These are phyloP conservation scores for Syncephalastrum monosporum DNA, from an alignment of 371 early-diverging fungal species.

Conservation along the genomic window DNA sequence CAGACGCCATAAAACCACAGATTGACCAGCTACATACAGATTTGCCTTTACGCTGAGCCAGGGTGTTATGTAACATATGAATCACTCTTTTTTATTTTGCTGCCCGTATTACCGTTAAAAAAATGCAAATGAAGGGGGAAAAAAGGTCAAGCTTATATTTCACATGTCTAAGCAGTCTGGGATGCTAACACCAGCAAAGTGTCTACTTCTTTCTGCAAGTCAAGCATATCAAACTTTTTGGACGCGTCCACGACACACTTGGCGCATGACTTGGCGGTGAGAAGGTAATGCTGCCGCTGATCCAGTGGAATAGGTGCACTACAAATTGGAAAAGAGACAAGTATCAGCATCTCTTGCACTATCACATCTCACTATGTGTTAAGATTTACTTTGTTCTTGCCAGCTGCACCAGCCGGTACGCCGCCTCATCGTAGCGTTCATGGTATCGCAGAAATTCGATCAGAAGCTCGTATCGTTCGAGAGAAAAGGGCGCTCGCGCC, in stretches of 20 bases:
- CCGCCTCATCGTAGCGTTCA: constrained; percentile 34
- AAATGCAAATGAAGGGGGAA: too few relatives aligned
- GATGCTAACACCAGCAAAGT: not conserved
- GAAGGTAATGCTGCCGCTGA: constrained; percentile 13
- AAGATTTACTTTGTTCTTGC: constrained; percentile 23
- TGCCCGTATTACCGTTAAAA: too few relatives aligned
- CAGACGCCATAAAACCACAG: too few relatives aligned
- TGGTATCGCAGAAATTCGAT: constrained; percentile 25
- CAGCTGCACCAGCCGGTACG: constrained; percentile 15
- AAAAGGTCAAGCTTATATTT: too few relatives aligned
- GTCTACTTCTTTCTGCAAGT: constrained; percentile 12
- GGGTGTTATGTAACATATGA: too few relatives aligned
- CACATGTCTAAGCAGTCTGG: too few relatives aligned
- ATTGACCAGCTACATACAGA: too few relatives aligned
- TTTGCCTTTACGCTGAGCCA: too few relatives aligned
- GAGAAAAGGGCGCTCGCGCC: constrained; percentile 18
- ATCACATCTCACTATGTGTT: not conserved
- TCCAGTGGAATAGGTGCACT: constrained; percentile 16
- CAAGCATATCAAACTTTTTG: constrained; percentile 13
- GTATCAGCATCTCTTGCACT: not conserved
- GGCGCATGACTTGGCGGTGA: constrained; percentile 14
- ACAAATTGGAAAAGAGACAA: not conserved
- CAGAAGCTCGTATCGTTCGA: constrained; percentile 26
- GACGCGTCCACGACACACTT: constrained; percentile 17
- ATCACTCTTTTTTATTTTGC: too few relatives aligned